Evolutionary conservation across 2,329 filamentous ascomycete genomes (phyloP).

Genomic region (Colletotrichum sp.): DNA sequence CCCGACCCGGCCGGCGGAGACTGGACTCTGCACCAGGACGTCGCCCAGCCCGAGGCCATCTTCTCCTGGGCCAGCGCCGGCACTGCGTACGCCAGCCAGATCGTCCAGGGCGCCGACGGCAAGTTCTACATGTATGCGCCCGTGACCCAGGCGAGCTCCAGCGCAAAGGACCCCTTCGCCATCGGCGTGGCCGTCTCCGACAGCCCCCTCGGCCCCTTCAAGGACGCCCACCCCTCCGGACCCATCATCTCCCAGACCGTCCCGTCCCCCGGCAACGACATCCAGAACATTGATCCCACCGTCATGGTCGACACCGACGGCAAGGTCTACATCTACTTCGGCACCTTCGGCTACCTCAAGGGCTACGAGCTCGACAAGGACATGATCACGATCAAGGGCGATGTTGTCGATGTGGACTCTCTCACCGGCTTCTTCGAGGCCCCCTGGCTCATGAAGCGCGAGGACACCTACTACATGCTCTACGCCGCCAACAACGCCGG

Average conservation of each 20-base stretch:
- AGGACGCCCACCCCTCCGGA: conserved; percentile 35
- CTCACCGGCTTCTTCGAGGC: conserved; percentile 42
- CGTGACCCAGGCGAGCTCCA: conserved; percentile 30
- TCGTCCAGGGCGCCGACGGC: conserved; percentile 36
- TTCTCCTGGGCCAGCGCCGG: conserved; percentile 39
- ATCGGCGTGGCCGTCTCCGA: conserved; percentile 42
- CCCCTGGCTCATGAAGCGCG: conserved; percentile 41
- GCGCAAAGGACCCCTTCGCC: conserved; percentile 36
- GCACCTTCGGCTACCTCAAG: conserved; percentile 38
- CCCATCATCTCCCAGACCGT: conserved; percentile 40
- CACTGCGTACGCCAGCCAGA: conserved; percentile 39
- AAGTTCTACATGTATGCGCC: conserved; percentile 42
- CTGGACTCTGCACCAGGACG: conserved; percentile 36
- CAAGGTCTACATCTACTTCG: conserved; percentile 41
- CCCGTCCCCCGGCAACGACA: conserved; percentile 33
- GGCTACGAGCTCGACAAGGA: conserved; percentile 38
- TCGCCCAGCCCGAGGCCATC: conserved; percentile 33
- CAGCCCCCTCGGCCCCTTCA: conserved; percentile 35
- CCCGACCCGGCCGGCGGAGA: conserved; percentile 32
- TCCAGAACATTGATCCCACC: conserved; percentile 45
- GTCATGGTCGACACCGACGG: conserved; percentile 40
- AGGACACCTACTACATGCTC: conserved; percentile 41
- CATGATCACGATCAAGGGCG: conserved; percentile 37
- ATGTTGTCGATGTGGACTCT: conserved; percentile 25
- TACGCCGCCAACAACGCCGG: conserved; percentile 44